Evolutionary conservation across 2,329 filamentous ascomycete genomes (phyloP), one percentile per base, ranked within the genome.

Genomic region (Nannizziopsis arthrosporioides): DNA sequence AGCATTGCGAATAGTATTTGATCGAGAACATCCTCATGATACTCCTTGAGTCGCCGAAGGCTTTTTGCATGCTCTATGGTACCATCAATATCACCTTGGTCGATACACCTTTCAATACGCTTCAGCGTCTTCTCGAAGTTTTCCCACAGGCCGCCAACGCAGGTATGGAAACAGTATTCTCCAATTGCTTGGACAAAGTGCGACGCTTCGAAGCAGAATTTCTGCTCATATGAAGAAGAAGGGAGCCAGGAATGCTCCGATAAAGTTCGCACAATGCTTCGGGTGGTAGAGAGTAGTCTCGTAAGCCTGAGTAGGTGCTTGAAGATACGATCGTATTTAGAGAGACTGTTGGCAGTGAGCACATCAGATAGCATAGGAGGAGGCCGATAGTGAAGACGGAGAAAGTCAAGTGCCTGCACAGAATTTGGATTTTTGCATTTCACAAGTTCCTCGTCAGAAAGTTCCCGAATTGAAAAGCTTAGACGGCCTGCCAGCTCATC

Each of bases 341-440:
- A 70, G 9, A 96, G 68, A 1, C 82, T 75, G 0, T 73, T 63
- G 0, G 79, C 72, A 0, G 86, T 88, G 37, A 98, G 81, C 52
- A 96, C 74, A 0, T 80, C 72, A 36, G 81, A 73, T 0, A 96
- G 70, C 1, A 85, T 78, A 0, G 76, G 64, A 0, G 88, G 83
- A 0, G 88, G 75, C 36, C 82, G 84, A 66, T 95, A 96, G 40
- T 88, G 84, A 6, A 98, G 70, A 1, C 86, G 80, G 12, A 98
- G 72, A 59, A 98, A 96, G 64, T 96, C 92, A n/a, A 96, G 73
- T 0, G 92, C 92, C 60, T 90, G 81, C 14, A 96, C 74, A 0
- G 82, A 84, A 60, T 85, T 77, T 0, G 87, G 81, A 57, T 96
- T 78, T 73, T 93, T 81, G 63, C 88, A 90, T 53, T 76, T 80